These are phyloP conservation scores for Taphrina sp. DNA, from an alignment of 1,139 yeast genomes.

Conservation along the genomic window DNA sequence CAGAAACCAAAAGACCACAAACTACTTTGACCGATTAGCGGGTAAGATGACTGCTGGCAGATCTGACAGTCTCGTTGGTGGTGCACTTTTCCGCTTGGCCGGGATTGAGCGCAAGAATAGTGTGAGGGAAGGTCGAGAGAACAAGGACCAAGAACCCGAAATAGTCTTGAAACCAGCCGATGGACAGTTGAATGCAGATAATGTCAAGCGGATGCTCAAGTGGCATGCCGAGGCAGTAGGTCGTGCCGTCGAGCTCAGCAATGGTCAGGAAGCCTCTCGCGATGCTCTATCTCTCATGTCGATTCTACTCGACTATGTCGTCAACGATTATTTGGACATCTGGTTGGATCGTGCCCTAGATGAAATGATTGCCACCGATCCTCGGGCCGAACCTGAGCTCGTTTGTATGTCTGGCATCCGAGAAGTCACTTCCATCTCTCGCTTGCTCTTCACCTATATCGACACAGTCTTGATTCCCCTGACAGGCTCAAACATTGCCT, in stretches of 20 bases:
- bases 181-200: slow-evolving; percentile 39
- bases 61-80: slow-evolving; percentile 27
- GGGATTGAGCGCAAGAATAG: slow-evolving; percentile 32
- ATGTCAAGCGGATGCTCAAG: slow-evolving; percentile 64
- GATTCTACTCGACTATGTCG: slow-evolving; percentile 65
- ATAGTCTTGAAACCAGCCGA: slow-evolving; percentile 26
- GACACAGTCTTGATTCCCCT: slow-evolving; percentile 72
- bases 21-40: slow-evolving; percentile 30
- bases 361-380: slow-evolving; percentile 47
- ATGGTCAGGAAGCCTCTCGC: slow-evolving; percentile 58
- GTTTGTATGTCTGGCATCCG: slow-evolving; percentile 55
- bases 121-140: slow-evolving; percentile 42
- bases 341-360: slow-evolving; percentile 68
- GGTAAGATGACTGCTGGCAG: slow-evolving; percentile 23
- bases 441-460: slow-evolving; percentile 66
- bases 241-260: slow-evolving; percentile 70
- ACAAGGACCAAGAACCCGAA: slow-evolving; percentile 39
- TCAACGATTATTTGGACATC: slow-evolving; percentile 69
- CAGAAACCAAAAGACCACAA: slow-evolving; percentile 30
- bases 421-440: slow-evolving; percentile 61
- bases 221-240: slow-evolving; percentile 78
- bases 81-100: slow-evolving; percentile 30
- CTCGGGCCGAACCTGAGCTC: slow-evolving; percentile 47
- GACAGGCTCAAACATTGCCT: slow-evolving; percentile 54
- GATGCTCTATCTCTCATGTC: slow-evolving; percentile 67